These are phyloP conservation scores for Podospora conica DNA, from an alignment of 495 filamentous ascomycete species.

Conservation along the genomic window DNA sequence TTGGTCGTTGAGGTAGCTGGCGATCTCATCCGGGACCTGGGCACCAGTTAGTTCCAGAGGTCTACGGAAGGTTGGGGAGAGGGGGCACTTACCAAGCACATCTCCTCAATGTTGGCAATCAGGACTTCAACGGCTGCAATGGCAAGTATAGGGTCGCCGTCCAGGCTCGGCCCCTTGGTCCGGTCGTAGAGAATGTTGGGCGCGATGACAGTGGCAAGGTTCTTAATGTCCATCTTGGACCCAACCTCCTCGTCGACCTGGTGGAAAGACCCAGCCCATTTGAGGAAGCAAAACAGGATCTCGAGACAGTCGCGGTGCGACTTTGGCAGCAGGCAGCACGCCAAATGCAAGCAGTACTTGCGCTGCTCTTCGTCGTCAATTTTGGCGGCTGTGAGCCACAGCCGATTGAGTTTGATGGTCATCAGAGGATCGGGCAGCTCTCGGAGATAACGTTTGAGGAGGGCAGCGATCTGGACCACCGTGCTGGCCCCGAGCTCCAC, in stretches of 20 bases:
- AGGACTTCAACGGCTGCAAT: conserved; percentile 87
- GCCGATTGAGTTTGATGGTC: conserved; percentile 86
- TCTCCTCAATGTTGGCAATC: conserved; percentile 87
- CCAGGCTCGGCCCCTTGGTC: conserved; percentile 55
- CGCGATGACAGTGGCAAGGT: conserved; percentile 95
- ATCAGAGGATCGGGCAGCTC: conserved; percentile 92
- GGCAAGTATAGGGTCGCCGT: conserved; percentile 79
- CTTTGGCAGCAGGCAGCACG: conserved; percentile 91
- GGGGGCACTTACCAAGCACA: conserved; percentile 76
- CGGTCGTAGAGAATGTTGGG: conserved; percentile 87
- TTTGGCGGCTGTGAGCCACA: conserved; percentile 88
- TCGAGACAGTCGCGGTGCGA: conserved; percentile 90
- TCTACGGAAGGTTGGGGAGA: not conserved
- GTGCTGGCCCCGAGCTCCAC: conserved; percentile 78
- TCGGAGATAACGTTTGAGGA: conserved; percentile 92
- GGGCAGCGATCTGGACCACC: conserved; percentile 87
- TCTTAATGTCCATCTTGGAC: conserved; percentile 99
- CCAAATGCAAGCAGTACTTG: conserved; percentile 77
- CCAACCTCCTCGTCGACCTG: conserved; percentile 88
- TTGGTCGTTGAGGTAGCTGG: conserved; percentile 76
- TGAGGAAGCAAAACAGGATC: conserved; percentile 92
- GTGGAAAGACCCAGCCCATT: conserved; percentile 95
- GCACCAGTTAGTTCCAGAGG: conserved; percentile 18
- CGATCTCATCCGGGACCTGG: conserved; percentile 88
- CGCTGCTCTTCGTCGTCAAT: conserved; percentile 78